phyloP scores from a whole-genome alignment of 768 basidiomycete genomes.

The Cytidiella melzeri region DNA sequence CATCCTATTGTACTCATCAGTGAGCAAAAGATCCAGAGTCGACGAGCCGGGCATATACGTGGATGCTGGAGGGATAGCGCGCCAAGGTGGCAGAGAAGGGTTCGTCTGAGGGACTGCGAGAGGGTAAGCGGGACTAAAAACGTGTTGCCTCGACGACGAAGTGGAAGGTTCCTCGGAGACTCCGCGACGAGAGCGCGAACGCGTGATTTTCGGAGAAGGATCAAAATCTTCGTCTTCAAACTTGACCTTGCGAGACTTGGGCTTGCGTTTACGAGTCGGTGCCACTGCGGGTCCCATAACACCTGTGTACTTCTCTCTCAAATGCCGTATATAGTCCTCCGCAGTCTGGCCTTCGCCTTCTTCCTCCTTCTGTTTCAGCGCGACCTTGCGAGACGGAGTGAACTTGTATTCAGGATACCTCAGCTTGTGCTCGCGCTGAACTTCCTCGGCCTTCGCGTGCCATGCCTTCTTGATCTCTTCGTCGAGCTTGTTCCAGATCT shows the following conservation, averaged over 20 bases:
- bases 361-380: slow-evolving; percentile 1
- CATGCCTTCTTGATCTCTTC: slow-evolving; percentile 31
- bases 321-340: slow-evolving; percentile 26
- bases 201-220: not conserved
- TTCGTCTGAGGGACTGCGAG: not conserved
- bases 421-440: slow-evolving; percentile 23
- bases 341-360: slow-evolving; percentile 16
- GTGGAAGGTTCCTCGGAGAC: not conserved
- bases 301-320: slow-evolving; percentile 31
- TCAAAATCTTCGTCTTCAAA: slow-evolving; percentile 6
- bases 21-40: too few species aligned
- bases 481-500: slow-evolving; percentile 44
- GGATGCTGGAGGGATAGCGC: too few species aligned
- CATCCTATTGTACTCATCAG: too few species aligned
- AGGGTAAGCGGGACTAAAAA: not conserved
- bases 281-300: slow-evolving; percentile 30
- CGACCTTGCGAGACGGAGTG: slow-evolving; percentile 21
- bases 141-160: not conserved
- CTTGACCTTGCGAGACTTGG: slow-evolving; percentile 19
- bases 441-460: slow-evolving; percentile 25
- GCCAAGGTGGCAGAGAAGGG: not conserved
- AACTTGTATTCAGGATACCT: slow-evolving; percentile 27
- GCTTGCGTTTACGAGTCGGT: slow-evolving; percentile 28
- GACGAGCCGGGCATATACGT: too few species aligned
- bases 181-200: not conserved